These are phyloP conservation scores for Jamesozyma spencerorum DNA, from an alignment of 805 yeast genomes.

Conservation along the genomic window DNA sequence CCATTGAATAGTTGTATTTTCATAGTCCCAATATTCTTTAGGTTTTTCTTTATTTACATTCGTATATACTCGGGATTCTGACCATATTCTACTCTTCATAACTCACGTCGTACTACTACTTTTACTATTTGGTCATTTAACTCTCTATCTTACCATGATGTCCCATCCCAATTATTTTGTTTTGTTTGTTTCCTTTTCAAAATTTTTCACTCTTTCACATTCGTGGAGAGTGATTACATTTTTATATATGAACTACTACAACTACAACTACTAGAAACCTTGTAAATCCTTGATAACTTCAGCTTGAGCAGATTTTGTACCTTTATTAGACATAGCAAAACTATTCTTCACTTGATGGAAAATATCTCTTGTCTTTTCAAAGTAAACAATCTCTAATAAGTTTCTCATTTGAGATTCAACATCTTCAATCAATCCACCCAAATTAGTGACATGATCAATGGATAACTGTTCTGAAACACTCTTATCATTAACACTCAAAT, in stretches of 20 bases:
- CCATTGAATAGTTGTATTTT: slow-evolving; percentile 54
- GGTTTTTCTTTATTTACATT: slow-evolving; percentile 64
- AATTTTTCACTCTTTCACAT: no score
- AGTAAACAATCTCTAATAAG: slow-evolving; percentile 84
- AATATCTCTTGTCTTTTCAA: slow-evolving; percentile 88
- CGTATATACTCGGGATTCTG: slow-evolving; percentile 58
- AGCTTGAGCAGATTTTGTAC: slow-evolving; percentile 26
- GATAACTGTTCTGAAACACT: slow-evolving; percentile 26
- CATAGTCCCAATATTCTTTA: slow-evolving; percentile 79
- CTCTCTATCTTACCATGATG: background rate
- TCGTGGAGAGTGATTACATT: no score
- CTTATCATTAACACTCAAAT: slow-evolving; percentile 26
- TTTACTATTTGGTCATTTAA: no score
- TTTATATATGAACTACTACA: no score
- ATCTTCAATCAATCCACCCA: slow-evolving; percentile 81
- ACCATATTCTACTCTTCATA: slow-evolving; percentile 33
- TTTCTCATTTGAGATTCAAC: slow-evolving; percentile 81
- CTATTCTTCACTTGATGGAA: slow-evolving; percentile 55
- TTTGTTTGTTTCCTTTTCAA: no score
- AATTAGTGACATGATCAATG: slow-evolving; percentile 70
- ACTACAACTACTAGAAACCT: slow-evolving; percentile 9
- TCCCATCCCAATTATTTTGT: no score
- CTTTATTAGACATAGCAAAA: slow-evolving; percentile 11
- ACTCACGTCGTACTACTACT: no score
- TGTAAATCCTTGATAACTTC: slow-evolving; percentile 32